Evolutionary conservation across 1,284 basidiomycete species (phyloP).

Genomic region (Ceratobasidium theobromae): DNA sequence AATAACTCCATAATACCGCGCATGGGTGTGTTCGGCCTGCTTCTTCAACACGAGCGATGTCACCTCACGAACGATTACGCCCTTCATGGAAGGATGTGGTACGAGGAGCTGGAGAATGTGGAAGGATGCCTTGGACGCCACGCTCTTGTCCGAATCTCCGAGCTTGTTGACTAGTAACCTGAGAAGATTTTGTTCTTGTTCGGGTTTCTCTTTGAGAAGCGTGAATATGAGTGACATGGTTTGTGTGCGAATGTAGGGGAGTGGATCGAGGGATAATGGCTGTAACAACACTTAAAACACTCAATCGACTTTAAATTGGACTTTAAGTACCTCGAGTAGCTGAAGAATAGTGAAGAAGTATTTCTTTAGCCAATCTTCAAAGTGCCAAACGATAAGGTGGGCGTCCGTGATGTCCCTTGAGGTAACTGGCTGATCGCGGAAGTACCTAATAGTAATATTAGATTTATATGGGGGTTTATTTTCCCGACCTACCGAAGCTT

Average conservation of each 20-base stretch:
- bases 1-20: slow-evolving; percentile 87
- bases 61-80: slow-evolving; percentile 85
- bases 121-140: slow-evolving; percentile 89
- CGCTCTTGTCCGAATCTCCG: slow-evolving; percentile 85
- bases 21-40: slow-evolving; percentile 55
- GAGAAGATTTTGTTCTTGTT: slow-evolving; percentile 96
- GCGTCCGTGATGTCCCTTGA: slow-evolving; percentile 70
- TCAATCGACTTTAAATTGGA: not conserved
- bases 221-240: slow-evolving; percentile 68
- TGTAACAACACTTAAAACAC: slow-evolving; percentile 46
- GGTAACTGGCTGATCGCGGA: slow-evolving; percentile 85
- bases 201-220: slow-evolving; percentile 86
- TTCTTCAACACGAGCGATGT: slow-evolving; percentile 63
- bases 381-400: slow-evolving; percentile 82
- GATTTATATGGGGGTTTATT: not conserved
- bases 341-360: slow-evolving; percentile 94
- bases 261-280: slow-evolving; percentile 82
- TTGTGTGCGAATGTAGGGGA: slow-evolving; percentile 86
- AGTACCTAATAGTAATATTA: slow-evolving; percentile 65
- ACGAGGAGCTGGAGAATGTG: slow-evolving; percentile 89
- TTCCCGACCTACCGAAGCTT: slow-evolving; percentile 71
- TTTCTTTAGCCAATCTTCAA: slow-evolving; percentile 97
- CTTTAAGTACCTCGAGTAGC: slow-evolving; percentile 71
- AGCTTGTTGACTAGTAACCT: slow-evolving; percentile 94
- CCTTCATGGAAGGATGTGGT: slow-evolving; percentile 92